A percentile compares a stretch with the other conserved stretches of the same genome.
Conservation (phyloP, 495 filamentous ascomycete species). For the Aspergillus leporis region DNA sequence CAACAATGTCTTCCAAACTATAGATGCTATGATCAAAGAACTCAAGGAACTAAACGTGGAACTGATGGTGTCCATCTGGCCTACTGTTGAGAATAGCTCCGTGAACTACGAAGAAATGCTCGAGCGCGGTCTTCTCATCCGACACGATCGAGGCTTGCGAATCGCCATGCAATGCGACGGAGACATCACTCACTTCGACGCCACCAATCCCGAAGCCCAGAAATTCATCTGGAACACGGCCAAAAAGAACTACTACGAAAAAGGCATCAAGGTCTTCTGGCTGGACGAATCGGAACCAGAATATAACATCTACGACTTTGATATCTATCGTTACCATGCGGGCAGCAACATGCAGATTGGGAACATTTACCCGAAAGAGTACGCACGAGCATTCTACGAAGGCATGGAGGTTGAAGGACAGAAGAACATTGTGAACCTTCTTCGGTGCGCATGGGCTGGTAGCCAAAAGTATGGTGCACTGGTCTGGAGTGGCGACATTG, state of each 20-base stretch:
- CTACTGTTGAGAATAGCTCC: conserved; percentile 52
- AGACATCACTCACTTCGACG: conserved; percentile 56
- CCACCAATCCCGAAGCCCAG: conserved; percentile 54
- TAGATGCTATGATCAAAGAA: conserved; percentile 56
- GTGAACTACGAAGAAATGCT: conserved; percentile 58
- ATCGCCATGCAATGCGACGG: conserved; percentile 53
- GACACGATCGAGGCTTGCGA: conserved; percentile 52
- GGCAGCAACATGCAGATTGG: conserved; percentile 54
- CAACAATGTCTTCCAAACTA: background rate
- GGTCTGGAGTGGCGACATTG: conserved; percentile 61
- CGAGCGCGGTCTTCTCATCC: conserved; percentile 52
- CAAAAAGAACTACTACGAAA: conserved; percentile 55
- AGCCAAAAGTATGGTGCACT: conserved; percentile 60
- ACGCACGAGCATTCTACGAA: conserved; percentile 57
- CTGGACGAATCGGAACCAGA: conserved; percentile 64
- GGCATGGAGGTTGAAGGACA: conserved; percentile 51
- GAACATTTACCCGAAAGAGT: conserved; percentile 57
- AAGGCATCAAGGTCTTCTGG: conserved; percentile 61
- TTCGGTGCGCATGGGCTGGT: conserved; percentile 61
- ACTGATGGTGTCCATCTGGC: conserved; percentile 63
- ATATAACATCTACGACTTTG: conserved; percentile 59
- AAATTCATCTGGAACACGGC: conserved; percentile 55
- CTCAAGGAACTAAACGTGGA: conserved; percentile 52
- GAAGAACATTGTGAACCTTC: conserved; percentile 53
- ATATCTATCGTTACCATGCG: conserved; percentile 56